phyloP scores from a whole-genome alignment of 768 basidiomycete species.

The Boletus reticulatus region DNA sequence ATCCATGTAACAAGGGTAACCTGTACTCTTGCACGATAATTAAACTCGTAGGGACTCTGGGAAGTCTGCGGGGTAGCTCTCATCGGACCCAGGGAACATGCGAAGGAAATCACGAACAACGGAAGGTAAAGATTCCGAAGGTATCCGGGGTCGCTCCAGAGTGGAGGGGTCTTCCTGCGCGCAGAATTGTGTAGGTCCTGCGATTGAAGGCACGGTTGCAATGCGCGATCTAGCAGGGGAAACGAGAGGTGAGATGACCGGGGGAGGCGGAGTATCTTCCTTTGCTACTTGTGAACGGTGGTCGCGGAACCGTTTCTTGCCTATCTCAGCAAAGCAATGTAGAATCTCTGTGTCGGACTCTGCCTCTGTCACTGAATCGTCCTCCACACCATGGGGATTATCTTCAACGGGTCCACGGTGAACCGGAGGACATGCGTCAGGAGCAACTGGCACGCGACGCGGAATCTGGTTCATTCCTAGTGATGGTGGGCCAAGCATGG shows the following conservation, averaged over 20 bases:
- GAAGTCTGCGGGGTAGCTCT: constrained; percentile 35
- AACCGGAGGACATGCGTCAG: neutral
- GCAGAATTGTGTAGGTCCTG: neutral
- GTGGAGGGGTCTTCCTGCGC: constrained; percentile 7
- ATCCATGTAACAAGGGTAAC: neutral
- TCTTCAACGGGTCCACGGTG: neutral
- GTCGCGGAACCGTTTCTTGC: constrained; percentile 3
- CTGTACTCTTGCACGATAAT: neutral
- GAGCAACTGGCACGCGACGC: neutral
- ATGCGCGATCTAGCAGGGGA: constrained; percentile 23
- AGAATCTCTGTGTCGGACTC: constrained; percentile 32
- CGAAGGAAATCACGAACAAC: constrained; percentile 30
- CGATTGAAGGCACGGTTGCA: neutral
- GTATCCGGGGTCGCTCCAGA: neutral
- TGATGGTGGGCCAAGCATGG: neutral
- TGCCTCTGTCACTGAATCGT: constrained; percentile 32
- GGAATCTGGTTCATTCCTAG: neutral
- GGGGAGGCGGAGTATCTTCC: constrained; percentile 4
- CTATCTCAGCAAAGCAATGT: constrained; percentile 18
- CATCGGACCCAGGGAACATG: constrained; percentile 32
- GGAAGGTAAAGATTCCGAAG: constrained; percentile 23
- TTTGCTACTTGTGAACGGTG: constrained; percentile 1
- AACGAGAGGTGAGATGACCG: constrained; percentile 27
- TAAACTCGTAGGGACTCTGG: constrained; percentile 28
- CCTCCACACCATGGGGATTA: constrained; percentile 1